Conservation (phyloP, 371 early-diverging fungal species). For the Rhizopus arrhizus region DNA sequence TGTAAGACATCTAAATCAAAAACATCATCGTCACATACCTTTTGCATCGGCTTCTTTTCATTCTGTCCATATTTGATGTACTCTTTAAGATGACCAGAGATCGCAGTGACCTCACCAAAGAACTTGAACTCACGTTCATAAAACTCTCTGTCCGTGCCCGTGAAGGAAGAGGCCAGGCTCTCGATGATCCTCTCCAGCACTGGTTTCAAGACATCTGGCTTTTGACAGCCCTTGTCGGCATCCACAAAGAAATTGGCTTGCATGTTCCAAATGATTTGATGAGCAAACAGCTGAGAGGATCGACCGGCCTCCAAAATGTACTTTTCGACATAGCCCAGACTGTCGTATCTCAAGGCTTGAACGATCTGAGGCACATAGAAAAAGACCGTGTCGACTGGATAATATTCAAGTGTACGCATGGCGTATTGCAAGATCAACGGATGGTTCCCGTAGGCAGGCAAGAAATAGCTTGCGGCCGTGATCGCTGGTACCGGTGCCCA, state of each 20-base stretch:
- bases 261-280: constrained; percentile 99
- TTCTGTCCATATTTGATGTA: constrained; percentile 89
- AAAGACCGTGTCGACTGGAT: constrained; percentile 92
- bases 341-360: constrained; percentile 93
- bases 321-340: constrained; percentile 85
- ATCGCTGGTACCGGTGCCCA: constrained; percentile 95
- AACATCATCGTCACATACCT: constrained; percentile 32
- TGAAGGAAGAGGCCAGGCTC: constrained; percentile 74
- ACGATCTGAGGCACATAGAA: constrained; percentile 99
- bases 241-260: constrained; percentile 93
- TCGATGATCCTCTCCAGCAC: constrained; percentile 84
- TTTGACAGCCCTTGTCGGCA: constrained; percentile 76
- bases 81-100: constrained; percentile 96
- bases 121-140: constrained; percentile 95
- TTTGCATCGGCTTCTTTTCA: constrained; percentile 87
- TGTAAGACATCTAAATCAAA: not conserved
- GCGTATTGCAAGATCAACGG: constrained; percentile 94
- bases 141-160: constrained; percentile 84
- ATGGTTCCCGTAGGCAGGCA: constrained; percentile 68
- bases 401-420: constrained; percentile 86
- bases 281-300: constrained; percentile 94
- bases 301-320: constrained; percentile 92
- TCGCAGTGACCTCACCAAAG: constrained; percentile 93
- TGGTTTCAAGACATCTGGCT: constrained; percentile 85
- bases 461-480: constrained; percentile 80